Base-by-base conservation (phyloP, 2,329 filamentous ascomycete genomes). In the Helotiales sp. region DNA sequence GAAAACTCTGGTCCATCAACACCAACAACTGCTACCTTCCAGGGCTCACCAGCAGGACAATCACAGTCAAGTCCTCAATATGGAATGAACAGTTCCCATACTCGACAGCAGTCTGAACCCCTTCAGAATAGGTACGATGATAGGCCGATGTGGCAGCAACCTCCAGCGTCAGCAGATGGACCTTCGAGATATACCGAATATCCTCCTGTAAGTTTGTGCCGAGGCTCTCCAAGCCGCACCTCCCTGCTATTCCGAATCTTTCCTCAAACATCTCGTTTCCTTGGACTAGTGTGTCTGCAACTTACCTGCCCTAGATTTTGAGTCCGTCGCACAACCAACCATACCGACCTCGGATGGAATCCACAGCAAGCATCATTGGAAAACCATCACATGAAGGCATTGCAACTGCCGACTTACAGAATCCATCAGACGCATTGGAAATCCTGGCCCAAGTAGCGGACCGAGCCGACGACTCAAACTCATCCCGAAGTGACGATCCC, bases 401-500 rank as follows among this genome's bases (percentile, higher is more conserved):
- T 28, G 73, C 74, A 52, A 75, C 76, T 6, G 74, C 70, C 40
- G 72, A 76, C 52, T 61, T 77, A 6, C 75, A 77, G 61, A 77
- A 77, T 61, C 76, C 76, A 17, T 75, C 76, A 7, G 76, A 77
- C 62, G 76, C 76, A 4, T 67, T 77, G 3, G 75, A 76, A 37
- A 77, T 77, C 20, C 58, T 77, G 59, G 75, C 75, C 15, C 74
- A 75, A 57, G 75, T 76, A 24, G 75, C 75, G 45, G 74, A 77
- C 64, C 63, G 72, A 59, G 74, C 72, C 11, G 75, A 75, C n/a
- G 73, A 75, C 52, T 73, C 70, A 5, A 74, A 74, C 40, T 76
- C 75, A 30, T 50, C 73, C 15, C 54, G 63, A 30, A 72, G 71
- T 68, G 71, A 73, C 13, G 70, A 69, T 34, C 69, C 68, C 37